Percentiles rank a stretch among this genome's conserved stretches.
Conservation (phyloP, 345 rosid species). For the Hirschfeldia incana region DNA sequence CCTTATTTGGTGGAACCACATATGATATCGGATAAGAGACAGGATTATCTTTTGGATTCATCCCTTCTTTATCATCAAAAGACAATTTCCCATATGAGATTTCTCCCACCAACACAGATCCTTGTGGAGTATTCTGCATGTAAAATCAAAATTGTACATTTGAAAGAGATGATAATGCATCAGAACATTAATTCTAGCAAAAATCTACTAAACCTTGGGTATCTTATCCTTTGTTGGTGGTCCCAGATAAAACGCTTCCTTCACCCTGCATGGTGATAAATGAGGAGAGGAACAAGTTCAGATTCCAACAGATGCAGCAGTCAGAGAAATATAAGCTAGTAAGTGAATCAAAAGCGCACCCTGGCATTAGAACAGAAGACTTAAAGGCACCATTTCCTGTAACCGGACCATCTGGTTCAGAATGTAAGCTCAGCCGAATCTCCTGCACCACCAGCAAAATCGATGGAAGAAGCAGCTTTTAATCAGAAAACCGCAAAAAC, state of each 20-base stretch:
- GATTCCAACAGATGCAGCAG: constrained; percentile 4
- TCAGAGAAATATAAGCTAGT: neutral
- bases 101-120: constrained; percentile 77
- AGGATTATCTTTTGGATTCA: constrained; percentile 66
- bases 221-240: constrained; percentile 85
- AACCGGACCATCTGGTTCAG: constrained; percentile 94
- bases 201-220: constrained; percentile 37
- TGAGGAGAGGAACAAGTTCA: constrained; percentile 9
- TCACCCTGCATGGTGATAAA: constrained; percentile 54
- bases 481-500: constrained; percentile 1
- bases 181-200: constrained; percentile 2
- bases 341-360: constrained; percentile 49
- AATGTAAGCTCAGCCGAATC: constrained; percentile 66
- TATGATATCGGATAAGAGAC: constrained; percentile 66
- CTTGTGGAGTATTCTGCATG: constrained; percentile 77
- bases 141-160: constrained; percentile 11
- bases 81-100: constrained; percentile 80
- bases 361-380: constrained; percentile 77
- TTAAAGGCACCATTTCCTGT: constrained; percentile 86
- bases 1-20: constrained; percentile 92
- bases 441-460: constrained; percentile 50
- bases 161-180: constrained; percentile 4
- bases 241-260: constrained; percentile 82
- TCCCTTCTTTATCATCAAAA: constrained; percentile 49
- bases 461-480: constrained; percentile 11